phyloP scores from a whole-genome alignment of 2,329 filamentous ascomycete species.

The Reticulascus tulasneorum region DNA sequence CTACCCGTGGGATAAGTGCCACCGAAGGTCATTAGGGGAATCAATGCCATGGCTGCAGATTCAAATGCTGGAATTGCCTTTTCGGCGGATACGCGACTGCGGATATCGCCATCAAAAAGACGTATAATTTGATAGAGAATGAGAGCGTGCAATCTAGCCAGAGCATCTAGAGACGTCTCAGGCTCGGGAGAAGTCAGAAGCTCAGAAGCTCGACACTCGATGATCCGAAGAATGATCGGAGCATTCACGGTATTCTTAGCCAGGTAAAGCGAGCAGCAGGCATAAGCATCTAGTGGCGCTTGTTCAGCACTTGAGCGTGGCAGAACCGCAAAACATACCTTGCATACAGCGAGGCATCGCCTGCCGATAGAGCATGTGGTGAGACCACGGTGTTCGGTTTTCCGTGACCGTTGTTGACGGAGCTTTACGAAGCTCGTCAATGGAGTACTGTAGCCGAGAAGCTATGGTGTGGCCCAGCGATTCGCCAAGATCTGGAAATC shows the following conservation, averaged over 20 bases:
- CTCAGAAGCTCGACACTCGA: conserved; percentile 39
- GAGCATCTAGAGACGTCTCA: conserved; percentile 20
- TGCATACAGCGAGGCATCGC: conserved; percentile 48
- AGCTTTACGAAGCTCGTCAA: conserved; percentile 49
- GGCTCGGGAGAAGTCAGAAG: conserved; percentile 33
- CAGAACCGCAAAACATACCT: conserved; percentile 25
- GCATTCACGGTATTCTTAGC: conserved; percentile 45
- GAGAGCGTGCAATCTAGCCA: conserved; percentile 37
- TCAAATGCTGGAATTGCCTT: conserved; percentile 26
- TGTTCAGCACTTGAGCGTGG: neutral
- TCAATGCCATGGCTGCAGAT: conserved; percentile 25
- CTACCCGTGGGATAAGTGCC: conserved; percentile 13
- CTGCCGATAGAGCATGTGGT: conserved; percentile 45
- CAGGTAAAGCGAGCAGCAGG: conserved; percentile 49
- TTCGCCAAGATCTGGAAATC: conserved; percentile 17
- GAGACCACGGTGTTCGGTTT: conserved; percentile 50
- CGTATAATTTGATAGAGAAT: conserved; percentile 42
- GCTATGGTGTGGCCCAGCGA: conserved; percentile 20
- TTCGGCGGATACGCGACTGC: conserved; percentile 26
- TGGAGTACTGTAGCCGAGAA: conserved; percentile 35
- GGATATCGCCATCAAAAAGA: conserved; percentile 39
- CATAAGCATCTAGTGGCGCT: conserved; percentile 39
- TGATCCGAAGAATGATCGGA: conserved; percentile 42
- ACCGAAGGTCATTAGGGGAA: conserved; percentile 27
- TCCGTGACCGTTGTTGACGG: conserved; percentile 43